Conservation (phyloP, 345 rosid species). For the Arabidopsis suecica region DNA sequence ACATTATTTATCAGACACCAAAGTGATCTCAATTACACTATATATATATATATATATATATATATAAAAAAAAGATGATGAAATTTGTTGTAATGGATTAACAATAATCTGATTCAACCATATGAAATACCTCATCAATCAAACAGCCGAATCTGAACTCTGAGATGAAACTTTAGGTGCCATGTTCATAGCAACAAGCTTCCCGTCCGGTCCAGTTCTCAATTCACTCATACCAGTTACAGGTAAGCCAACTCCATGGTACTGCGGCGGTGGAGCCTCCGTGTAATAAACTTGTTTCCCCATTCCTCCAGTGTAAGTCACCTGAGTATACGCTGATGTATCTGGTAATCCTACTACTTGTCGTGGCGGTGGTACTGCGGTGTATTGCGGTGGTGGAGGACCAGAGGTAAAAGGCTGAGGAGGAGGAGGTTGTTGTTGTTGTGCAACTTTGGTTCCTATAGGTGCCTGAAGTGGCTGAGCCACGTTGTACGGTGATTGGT, state of each 20-base stretch:
- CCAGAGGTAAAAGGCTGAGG: constrained; percentile 41
- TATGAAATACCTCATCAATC: constrained; percentile 23
- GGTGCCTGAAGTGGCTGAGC: constrained; percentile 44
- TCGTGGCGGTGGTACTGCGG: constrained; percentile 48
- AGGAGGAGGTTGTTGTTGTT: constrained; percentile 26
- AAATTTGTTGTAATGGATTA: constrained; percentile 16
- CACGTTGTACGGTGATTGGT: constrained; percentile 56
- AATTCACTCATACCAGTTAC: constrained; percentile 44
- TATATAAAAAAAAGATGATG: constrained; percentile 3
- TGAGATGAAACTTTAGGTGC: constrained; percentile 41
- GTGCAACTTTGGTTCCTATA: constrained; percentile 34
- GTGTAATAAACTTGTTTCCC: constrained; percentile 79
- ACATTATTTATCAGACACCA: constrained; percentile 44
- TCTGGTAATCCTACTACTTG: constrained; percentile 52
- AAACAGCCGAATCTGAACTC: constrained; percentile 41
- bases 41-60: neutral
- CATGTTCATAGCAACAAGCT: constrained; percentile 39
- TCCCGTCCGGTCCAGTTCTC: constrained; percentile 44
- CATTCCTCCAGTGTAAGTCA: constrained; percentile 57
- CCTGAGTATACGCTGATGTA: constrained; percentile 55
- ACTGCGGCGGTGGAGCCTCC: constrained; percentile 47
- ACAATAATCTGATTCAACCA: constrained; percentile 24
- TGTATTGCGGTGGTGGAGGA: constrained; percentile 42
- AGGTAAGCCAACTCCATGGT: constrained; percentile 62
- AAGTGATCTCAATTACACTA: constrained; percentile 33